Evolutionary conservation across 2,329 filamentous ascomycete genomes (phyloP), one percentile per base, ranked within the genome.

Genomic region (Fusarium anthophilum): DNA sequence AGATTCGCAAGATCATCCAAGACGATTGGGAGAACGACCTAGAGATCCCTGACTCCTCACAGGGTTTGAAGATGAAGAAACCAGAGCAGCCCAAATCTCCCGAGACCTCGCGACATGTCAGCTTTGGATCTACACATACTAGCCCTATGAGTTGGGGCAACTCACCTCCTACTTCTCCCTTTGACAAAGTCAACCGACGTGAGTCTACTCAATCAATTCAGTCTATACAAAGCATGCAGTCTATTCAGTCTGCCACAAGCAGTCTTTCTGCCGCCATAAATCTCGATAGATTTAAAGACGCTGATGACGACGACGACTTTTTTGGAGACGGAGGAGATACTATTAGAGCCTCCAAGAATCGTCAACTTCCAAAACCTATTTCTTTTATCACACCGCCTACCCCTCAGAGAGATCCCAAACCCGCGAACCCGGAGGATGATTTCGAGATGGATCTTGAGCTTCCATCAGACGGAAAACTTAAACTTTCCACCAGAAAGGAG

Each of bases 1-100:
- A 92, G 78, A 87, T 93, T 26, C 92, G 91, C 78, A 92, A 90
- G 79, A 90, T 92, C 45, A 90, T 94, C 67, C 91, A 93, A 72
- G 93, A 95, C 77, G 93, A 96, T 80, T 96, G 94, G 91, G 92
- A 91, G 70, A 92, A 95, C 76, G 94, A 96, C 76, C 83, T 96
- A 55, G 92, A 94, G 76, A 82, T 95, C 22, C 91, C 92, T 8
- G 87, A 87, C 44, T 80, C 85, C 5, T 87, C 87, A 37, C 87
- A 90, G 68, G 86, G 85, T 11, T 84, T 95, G 68, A 88, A 90
- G 75, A 87, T 96, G 71, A 94, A 93, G 81, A 84, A 86, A 24
- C 87, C 88, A 64, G 90, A 91, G 65, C 86, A 86, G 54, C 83
- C 85, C 8, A 86, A 87, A 32, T 94, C 94, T 69, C 92, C 93